Base-by-base conservation (phyloP, 2,329 filamentous ascomycete species). In the Lasiodiplodia theobromae region DNA sequence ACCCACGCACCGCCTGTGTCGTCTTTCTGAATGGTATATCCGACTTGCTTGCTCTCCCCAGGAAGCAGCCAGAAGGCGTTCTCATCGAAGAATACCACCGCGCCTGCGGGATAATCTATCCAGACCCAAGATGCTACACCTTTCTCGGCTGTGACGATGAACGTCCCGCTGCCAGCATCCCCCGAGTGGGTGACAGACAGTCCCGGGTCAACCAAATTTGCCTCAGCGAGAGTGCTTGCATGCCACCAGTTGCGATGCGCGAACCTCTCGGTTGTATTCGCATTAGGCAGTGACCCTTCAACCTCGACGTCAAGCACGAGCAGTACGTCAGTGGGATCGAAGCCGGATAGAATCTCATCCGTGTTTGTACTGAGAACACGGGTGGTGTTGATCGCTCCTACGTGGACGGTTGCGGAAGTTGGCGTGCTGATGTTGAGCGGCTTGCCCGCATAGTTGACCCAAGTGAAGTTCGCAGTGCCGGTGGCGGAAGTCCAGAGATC, bases 61-160 rank as follows among this genome's bases (percentile, higher is more conserved):
- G 79, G 78, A 52, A 77, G 71, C 40, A 88, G 72, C 73, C 84
- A 81, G 69, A 88, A 88, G 0, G 81, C 82, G 73, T 88, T 88
- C 1, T 82, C 78, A 7, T 86, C 82, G 69, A 88, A 89, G 40
- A 81, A 81, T 0, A 86, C 78, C 11, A 87, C 80, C 1, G 81
- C 78, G 0, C 82, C 83, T 1, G 80, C 76, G 0, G 85, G 85
- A 68, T 86, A 83, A 66, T 86, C 85, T 2, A 88, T 73, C 86
- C 86, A 88, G 0, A 86, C 86, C 78, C 85, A 87, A 4, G 85
- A 78, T 3, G 85, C 84, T 0, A 86, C 79, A 0, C 84, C 86
- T 0, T 70, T 78, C 16, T 77, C 83, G 0, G 86, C 85, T 40
- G 80, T 79, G 0, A 87, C 81, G 0, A 78, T 83, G 70, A 87